Evolutionary conservation across 345 rosid genomes (phyloP), one percentile per base, ranked within the genome.

Genomic region (Dipteronia sinensis): DNA sequence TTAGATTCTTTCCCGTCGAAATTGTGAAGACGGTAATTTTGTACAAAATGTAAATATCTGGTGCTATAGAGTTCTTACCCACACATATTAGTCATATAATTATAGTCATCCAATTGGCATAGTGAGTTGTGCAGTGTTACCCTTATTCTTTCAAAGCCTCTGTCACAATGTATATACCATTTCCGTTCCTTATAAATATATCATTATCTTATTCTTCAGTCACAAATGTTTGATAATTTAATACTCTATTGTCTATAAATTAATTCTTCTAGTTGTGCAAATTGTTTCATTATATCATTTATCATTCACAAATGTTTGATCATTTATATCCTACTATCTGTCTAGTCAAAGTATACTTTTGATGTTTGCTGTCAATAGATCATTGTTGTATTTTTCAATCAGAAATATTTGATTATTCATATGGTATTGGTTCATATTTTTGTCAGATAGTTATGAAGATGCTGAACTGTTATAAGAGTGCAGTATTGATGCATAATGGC

Each of bases 1-100:
- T 16, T 42, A 65, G 49, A 77, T 85, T 83, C 83, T 88, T 87
- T 86, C 71, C 65, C 78, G 56, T 76, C 79, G 25, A 42, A 78
- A 62, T 67, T 74, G 71, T 58, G 55, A 63, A 69, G 76, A 78
- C 72, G 40, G 55, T 3, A 75, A 76, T 78, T 82, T 83, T 86
- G 85, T 87, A 79, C 71, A 79, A 77, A 70, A 72, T 63, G 86
- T 83, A 75, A 76, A 77, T 79, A 66, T 25, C 31, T 51, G 11
- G 62, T 64, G 82, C 40, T 63, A 25, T 34, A n/a, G 25, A 40
- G 59, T 49, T 73, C 56, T 62, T 63, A n/a, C n/a, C 73, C 72
- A 22, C 79, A 70, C 13, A 47, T 76, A 22, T 58, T 67, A 67
- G 58, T 75, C 68, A 31, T 83, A 79, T 82, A 72, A 42, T 76